These are phyloP conservation scores for Pyrenophora tritici-repentis DNA, from an alignment of 2,329 filamentous ascomycete species.

Conservation along the genomic window DNA sequence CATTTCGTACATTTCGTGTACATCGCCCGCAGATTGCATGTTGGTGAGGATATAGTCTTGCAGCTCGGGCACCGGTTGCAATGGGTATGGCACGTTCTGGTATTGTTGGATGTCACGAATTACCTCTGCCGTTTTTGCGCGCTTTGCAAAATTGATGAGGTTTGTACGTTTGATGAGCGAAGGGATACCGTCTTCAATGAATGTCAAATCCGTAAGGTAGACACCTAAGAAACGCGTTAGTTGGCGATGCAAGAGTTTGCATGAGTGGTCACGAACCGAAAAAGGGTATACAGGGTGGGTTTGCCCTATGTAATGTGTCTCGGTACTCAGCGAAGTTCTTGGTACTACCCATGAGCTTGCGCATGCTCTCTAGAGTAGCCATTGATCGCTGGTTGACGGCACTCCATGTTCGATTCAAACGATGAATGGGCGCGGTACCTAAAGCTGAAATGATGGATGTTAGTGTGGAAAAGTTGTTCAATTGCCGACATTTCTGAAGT, in stretches of 20 bases:
- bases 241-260: not conserved
- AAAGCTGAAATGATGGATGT: constrained; percentile 97
- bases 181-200: constrained; percentile 97
- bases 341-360: constrained; percentile 91
- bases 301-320: constrained; percentile 87
- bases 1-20: constrained; percentile 99
- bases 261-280: constrained; percentile 68
- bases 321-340: constrained; percentile 98
- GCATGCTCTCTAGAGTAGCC: constrained; percentile 83
- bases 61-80: constrained; percentile 86
- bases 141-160: constrained; percentile 97
- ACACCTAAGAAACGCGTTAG: constrained; percentile 64
- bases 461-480: constrained; percentile 97
- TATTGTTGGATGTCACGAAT: constrained; percentile 99
- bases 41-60: constrained; percentile 97
- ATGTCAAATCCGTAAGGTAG: constrained; percentile 95
- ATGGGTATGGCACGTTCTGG: constrained; percentile 93
- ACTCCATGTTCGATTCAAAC: constrained; percentile 91
- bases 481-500: constrained; percentile 79
- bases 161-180: constrained; percentile 96
- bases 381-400: constrained; percentile 87
- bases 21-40: constrained; percentile 92
- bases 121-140: constrained; percentile 95
- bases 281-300: constrained; percentile 97
- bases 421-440: constrained; percentile 91